phyloP scores from a whole-genome alignment of 805 yeast species.

The Ogataea methanolica region DNA sequence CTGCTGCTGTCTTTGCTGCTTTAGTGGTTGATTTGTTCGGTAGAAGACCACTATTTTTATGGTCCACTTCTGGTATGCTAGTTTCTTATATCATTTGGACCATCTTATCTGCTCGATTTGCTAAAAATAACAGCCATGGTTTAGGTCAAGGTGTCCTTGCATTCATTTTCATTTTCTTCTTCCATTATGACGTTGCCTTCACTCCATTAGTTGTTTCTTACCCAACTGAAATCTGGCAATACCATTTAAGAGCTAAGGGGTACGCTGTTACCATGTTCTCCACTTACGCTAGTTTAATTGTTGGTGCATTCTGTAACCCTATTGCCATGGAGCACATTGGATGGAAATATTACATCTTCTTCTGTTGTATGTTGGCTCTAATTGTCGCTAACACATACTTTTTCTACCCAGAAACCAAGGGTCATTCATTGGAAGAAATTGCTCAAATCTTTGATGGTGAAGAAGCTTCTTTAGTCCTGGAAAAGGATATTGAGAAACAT shows the following conservation, averaged over 20 bases:
- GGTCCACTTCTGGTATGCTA: constrained; percentile 33
- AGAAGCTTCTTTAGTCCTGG: constrained; percentile 1
- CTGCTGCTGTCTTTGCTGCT: constrained; percentile 26
- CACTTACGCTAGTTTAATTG: constrained; percentile 10
- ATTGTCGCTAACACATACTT: constrained; percentile 24
- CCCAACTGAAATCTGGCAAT: constrained; percentile 44
- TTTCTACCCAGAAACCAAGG: constrained; percentile 62
- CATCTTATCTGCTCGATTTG: constrained; percentile 35
- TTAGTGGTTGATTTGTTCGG: constrained; percentile 26
- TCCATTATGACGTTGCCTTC: constrained; percentile 37
- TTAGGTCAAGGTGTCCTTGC: constrained; percentile 12
- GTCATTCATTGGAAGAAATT: constrained; percentile 57
- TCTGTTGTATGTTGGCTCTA: constrained; percentile 28
- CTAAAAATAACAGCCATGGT: background rate
- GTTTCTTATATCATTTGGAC: constrained; percentile 40
- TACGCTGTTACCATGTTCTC: constrained; percentile 36
- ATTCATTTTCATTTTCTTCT: constrained; percentile 25
- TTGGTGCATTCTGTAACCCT: constrained; percentile 23
- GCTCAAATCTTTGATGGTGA: constrained; percentile 43
- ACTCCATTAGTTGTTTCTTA: constrained; percentile 44
- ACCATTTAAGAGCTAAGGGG: constrained; percentile 55
- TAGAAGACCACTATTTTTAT: constrained; percentile 34
- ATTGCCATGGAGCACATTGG: constrained; percentile 35
- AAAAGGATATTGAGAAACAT: constrained; percentile 7
- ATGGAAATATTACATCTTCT: constrained; percentile 35